These are phyloP conservation scores for Cyclotella kingstonii DNA, from an alignment of 108 stramenopile species.

Conservation along the genomic window DNA sequence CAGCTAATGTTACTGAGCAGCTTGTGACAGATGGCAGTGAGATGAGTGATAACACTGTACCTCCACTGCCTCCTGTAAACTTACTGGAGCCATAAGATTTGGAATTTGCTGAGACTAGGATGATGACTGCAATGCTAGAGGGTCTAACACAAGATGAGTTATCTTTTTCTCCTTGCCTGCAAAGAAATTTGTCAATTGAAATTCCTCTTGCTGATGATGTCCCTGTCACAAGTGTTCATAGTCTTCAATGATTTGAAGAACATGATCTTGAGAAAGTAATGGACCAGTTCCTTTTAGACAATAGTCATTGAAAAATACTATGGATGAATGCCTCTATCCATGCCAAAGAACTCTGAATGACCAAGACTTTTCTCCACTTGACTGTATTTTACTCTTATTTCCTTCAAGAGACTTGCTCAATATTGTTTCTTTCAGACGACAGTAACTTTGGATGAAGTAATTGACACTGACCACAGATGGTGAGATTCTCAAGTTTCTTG, in stretches of 20 bases:
- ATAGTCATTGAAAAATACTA: not conserved
- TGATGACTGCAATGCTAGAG: too few relatives aligned
- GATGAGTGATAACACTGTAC: too few relatives aligned
- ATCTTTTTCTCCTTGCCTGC: too few relatives aligned
- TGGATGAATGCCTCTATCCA: not conserved
- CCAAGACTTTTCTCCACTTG: not conserved
- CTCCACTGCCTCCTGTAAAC: too few relatives aligned
- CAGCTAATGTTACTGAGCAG: too few relatives aligned
- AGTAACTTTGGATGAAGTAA: not conserved
- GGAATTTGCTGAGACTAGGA: too few relatives aligned
- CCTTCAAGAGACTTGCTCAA: not conserved
- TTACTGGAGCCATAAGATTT: too few relatives aligned
- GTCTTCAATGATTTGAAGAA: not conserved
- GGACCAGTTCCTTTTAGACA: not conserved
- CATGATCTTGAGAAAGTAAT: not conserved
- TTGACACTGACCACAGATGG: not conserved
- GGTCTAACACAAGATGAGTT: too few relatives aligned
- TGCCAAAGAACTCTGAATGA: not conserved
- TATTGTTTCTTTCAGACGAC: not conserved
- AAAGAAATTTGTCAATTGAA: too few relatives aligned
- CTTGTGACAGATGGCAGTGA: too few relatives aligned
- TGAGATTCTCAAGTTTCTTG: not conserved
- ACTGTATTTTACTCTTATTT: not conserved
- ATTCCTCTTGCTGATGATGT: too few relatives aligned
- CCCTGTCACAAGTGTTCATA: not conserved